Conservation (phyloP, 208 protist genomes). For the Blechomonas ayalai region DNA sequence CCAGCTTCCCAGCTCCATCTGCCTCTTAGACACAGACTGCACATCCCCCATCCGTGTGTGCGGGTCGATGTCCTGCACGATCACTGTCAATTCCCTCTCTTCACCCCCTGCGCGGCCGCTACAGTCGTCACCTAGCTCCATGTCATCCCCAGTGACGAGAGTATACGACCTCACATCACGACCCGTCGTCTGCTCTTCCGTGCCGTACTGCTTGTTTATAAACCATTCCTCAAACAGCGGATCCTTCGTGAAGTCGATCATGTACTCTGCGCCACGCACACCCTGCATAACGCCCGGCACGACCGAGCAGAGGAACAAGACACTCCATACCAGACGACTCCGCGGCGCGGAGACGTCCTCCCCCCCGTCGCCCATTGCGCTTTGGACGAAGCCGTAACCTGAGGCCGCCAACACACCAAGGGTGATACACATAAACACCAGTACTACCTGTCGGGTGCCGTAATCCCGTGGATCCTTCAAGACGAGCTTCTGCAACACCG, state of each 20-base stretch:
- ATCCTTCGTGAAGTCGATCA: conserved; percentile 3
- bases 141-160: too few species aligned
- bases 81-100: too few species aligned
- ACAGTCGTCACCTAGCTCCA: too few species aligned
- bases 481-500: conserved; percentile 37
- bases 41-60: too few species aligned
- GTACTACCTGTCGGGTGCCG: conserved; percentile 15
- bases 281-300: neutral
- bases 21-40: too few species aligned
- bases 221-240: neutral
- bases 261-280: conserved; percentile 3
- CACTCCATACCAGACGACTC: neutral
- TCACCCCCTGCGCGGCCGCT: too few species aligned
- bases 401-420: conserved; percentile 33
- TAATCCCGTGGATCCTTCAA: conserved; percentile 40
- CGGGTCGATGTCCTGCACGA: too few species aligned
- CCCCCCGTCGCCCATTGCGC: neutral
- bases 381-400: conserved; percentile 8
- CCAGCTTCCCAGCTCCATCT: too few species aligned
- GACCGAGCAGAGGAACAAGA: neutral
- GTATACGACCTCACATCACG: too few species aligned
- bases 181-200: too few species aligned
- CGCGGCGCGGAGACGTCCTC: neutral
- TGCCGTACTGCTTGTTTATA: too few species aligned
- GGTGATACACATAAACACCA: conserved; percentile 34